Conservation (phyloP, 2,329 filamentous ascomycete species). For the Microdochium trichocladiopsis region DNA sequence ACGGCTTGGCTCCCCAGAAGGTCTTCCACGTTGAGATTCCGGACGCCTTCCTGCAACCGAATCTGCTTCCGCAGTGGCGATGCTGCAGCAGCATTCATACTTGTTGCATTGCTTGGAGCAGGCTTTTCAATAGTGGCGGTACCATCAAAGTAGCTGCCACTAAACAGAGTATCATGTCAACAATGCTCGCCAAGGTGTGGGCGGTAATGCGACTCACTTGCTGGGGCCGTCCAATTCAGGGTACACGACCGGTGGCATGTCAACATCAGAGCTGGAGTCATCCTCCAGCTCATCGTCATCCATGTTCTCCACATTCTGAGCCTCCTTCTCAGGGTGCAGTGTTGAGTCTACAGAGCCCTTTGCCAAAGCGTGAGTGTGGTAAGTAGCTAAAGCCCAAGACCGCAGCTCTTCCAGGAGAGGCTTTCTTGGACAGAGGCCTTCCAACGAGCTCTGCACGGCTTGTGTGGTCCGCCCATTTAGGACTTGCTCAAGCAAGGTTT, state of each 20-base stretch:
- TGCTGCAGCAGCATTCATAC: neutral
- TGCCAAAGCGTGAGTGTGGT: neutral
- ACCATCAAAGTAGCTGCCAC: neutral
- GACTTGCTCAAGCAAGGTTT: constrained; percentile 5
- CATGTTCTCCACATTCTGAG: constrained; percentile 4
- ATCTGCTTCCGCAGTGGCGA: neutral
- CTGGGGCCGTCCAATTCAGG: neutral
- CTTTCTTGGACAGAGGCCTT: constrained; percentile 6
- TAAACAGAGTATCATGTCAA: neutral
- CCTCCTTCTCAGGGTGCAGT: neutral
- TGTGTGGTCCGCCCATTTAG: constrained; percentile 1
- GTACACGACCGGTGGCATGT: neutral
- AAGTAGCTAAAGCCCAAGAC: constrained; percentile 12
- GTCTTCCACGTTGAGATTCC: neutral
- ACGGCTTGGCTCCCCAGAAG: neutral
- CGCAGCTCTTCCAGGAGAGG: constrained; percentile 9
- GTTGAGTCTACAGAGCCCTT: neutral
- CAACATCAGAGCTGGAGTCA: constrained; percentile 11
- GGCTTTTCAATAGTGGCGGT: neutral
- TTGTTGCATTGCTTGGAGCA: neutral
- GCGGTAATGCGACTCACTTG: constrained; percentile 6
- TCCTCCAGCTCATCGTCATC: constrained; percentile 4
- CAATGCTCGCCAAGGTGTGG: neutral
- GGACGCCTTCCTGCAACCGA: neutral
- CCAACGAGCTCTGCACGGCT: constrained; percentile 4